Evolutionary conservation across 345 rosid genomes (phyloP), one percentile per base, ranked within the genome.

Genomic region (Syzygium oleosum): DNA sequence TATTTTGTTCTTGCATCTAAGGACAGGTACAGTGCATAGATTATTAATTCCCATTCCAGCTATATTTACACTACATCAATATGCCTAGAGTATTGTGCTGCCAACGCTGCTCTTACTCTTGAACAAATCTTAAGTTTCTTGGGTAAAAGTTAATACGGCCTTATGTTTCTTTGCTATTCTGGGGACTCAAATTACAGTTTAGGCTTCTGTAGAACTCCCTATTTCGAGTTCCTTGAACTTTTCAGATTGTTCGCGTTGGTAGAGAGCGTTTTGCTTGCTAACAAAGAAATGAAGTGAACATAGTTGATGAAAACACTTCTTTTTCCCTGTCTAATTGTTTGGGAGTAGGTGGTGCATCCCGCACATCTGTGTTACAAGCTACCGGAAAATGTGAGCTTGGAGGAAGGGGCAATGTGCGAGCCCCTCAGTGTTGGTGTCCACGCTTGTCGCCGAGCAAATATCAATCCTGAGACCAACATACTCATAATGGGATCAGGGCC

Each of bases 361-460:
- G 98, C 99, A 31, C 93, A 94, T 84, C 91, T 96, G 8, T 98
- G 99, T 88, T 96, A 96, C 87, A 98, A 96, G 88, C 91, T 98
- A 85, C 99, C 99, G 3, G 97, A 96, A 19, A 94, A 94, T 86
- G 97, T 96, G 85, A 96, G 95, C 92, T 90, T 98, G 90, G 99
- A 98, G 90, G 99, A 96, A 93, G 98, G 98, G 87, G 97, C 98
- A 84, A 96, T 98, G 99, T 96, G 99, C 86, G 99, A 98, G 88
- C 99, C 98, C 56, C 90, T 96, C 51, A 98, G 99, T 88, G 97
- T 96, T 53, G 98, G 99, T 58, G 98, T 98, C 23, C 98, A 98
- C 77, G 98, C 99, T 78, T 98, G 99, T 88, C 96, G 97, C 34
- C 93, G 97, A 73, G 99, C 99, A 53, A 88, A 91, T 85, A 88